phyloP scores from a whole-genome alignment of 2,329 filamentous ascomycete species.

The Scedosporium minutisporum region DNA sequence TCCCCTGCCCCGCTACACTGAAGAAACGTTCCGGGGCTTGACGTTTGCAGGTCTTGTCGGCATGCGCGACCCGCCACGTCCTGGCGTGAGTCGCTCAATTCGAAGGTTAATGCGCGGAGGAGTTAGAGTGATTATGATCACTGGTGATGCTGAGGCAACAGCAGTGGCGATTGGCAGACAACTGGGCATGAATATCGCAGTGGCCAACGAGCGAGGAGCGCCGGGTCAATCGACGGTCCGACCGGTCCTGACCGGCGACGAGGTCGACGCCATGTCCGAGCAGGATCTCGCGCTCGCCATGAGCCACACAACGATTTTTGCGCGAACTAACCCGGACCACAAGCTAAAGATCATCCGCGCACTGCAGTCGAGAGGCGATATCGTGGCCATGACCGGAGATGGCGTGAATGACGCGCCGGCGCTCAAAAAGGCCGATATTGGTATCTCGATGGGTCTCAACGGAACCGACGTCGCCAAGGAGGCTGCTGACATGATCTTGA shows the following conservation, averaged over 20 bases:
- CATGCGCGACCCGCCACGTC: constrained; percentile 93
- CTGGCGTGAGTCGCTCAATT: constrained; percentile 83
- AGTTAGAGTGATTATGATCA: constrained; percentile 98
- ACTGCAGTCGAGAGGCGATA: constrained; percentile 84
- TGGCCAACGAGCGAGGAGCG: constrained; percentile 36
- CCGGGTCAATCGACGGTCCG: constrained; percentile 49
- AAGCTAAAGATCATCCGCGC: constrained; percentile 95
- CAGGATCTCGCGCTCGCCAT: constrained; percentile 77
- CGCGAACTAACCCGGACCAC: constrained; percentile 91
- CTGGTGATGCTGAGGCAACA: constrained; percentile 89
- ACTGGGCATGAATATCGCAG: constrained; percentile 78
- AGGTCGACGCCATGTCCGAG: constrained; percentile 87
- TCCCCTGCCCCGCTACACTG: constrained; percentile 35
- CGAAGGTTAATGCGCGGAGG: constrained; percentile 84
- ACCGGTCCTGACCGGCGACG: constrained; percentile 75
- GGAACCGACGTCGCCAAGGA: constrained; percentile 97
- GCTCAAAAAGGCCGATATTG: constrained; percentile 94
- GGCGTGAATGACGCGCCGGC: constrained; percentile 97
- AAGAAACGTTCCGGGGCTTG: constrained; percentile 72
- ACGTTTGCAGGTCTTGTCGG: constrained; percentile 88
- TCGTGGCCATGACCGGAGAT: constrained; percentile 98
- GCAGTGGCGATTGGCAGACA: constrained; percentile 89
- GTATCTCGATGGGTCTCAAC: constrained; percentile 89
- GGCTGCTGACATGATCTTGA: constrained; percentile 86
- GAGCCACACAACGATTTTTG: constrained; percentile 85